Evolutionary conservation across 495 filamentous ascomycete species (phyloP).

Genomic region (Friedmanniomyces simplex): DNA sequence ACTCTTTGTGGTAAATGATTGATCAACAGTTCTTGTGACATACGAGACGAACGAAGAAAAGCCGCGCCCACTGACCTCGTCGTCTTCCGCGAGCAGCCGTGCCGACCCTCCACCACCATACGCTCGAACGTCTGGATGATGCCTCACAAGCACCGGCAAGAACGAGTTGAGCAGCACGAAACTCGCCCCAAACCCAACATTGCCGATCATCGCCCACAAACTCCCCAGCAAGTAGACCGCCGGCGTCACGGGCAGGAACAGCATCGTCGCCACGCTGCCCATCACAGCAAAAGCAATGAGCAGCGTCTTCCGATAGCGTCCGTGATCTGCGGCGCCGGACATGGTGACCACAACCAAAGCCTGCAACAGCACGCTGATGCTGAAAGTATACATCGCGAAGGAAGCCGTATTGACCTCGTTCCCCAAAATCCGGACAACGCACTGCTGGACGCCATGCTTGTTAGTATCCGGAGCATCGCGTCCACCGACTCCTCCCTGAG

Average conservation of each 20-base stretch:
- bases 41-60: not conserved
- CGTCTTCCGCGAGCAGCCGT: not conserved
- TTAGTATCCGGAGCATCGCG: slow-evolving; percentile 11
- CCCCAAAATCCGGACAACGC: slow-evolving; percentile 72
- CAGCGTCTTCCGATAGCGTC: slow-evolving; percentile 80
- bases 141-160: slow-evolving; percentile 35
- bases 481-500: slow-evolving; percentile 21
- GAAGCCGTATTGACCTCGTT: slow-evolving; percentile 87
- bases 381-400: slow-evolving; percentile 98
- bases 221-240: slow-evolving; percentile 69
- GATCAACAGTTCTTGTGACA: not conserved
- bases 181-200: slow-evolving; percentile 54
- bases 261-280: slow-evolving; percentile 75
- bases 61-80: slow-evolving; percentile 7
- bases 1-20: not conserved
- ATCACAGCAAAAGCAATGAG: slow-evolving; percentile 72
- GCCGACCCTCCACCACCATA: not conserved
- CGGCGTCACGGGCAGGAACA: slow-evolving; percentile 69
- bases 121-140: slow-evolving; percentile 52
- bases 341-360: slow-evolving; percentile 87
- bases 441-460: slow-evolving; percentile 43
- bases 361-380: slow-evolving; percentile 79
- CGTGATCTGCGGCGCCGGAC: slow-evolving; percentile 91
- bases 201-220: slow-evolving; percentile 75
- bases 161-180: slow-evolving; percentile 40